Evolutionary conservation across 208 protist genomes (phyloP), one percentile per base, ranked within the genome.

Genomic region (Leishmania braziliensis): DNA sequence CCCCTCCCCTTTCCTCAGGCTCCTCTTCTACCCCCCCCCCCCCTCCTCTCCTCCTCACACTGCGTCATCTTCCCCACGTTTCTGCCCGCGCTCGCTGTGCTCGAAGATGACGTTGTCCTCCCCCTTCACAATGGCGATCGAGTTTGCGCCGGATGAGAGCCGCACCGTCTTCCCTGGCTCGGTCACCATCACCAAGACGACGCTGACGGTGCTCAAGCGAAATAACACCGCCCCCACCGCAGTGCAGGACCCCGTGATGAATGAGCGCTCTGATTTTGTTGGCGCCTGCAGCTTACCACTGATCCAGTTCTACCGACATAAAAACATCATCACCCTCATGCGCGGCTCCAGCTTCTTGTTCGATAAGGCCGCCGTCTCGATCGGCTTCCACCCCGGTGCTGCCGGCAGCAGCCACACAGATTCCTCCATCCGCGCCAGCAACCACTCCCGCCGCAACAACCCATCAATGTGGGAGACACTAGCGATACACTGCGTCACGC

Each of bases 221-320:
- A 79, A 33, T 68, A 48, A 78, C 39, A 10, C 29, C 5, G 56
- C 82, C 43, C 16, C 53, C 71, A 62, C 77, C 12, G 60, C 77
- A 4, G 63, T 75, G 76, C 76, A 53, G 12, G 82, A 82, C 54
- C 77, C 86, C 29, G 78, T 72, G 1, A 68, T 65, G 54, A 84
- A 82, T 54, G 88, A 87, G 48, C 84, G 88, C 62, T 58, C 89
- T 16, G 83, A 81, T 39, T 95, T 95, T 62, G 88, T 97, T 68
- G 93, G 93, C 50, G 88, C 92, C n/a, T 92, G 89, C 88, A 91
- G 85, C 80, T 66, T 91, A 0, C 86, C 90, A 2, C 88, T 94
- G 12, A 78, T 95, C 1, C 89, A 90, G 77, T 93, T 93, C 60
- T 88, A 90, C 70, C 89, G 88, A n/a, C 80, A 88, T 66, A 73